Base-by-base conservation (phyloP, 2,329 filamentous ascomycete species). In the Fusarium denticulatum region DNA sequence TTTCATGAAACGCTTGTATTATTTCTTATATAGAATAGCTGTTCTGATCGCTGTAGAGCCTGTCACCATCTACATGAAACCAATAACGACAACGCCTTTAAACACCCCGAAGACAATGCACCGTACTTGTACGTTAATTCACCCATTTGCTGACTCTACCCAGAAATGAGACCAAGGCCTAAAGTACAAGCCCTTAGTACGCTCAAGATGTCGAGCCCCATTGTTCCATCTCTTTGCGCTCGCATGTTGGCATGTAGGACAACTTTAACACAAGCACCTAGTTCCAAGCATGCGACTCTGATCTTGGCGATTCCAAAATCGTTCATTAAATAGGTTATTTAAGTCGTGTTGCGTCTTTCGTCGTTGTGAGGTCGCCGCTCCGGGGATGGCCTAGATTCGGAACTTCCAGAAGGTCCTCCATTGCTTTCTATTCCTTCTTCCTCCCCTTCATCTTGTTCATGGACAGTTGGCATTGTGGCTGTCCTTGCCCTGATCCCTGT, bases 41-140 rank as follows among this genome's bases (percentile, higher is more conserved):
- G 34, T 55, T 55, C 36, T 45, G 45, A 53, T 53, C 55, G 43
- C 67, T 57, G 36, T 39, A 60, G 60, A 62, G 53, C 52, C 50
- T 43, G 37, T 57, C 47, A 57, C 58, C 66, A 56, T 73, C 73
- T 76, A 76, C 61, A 49, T 58, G 43, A 37, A 53, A 57, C 65
- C 58, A 66, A 64, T 47, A 52, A 58, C 43, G n/a, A 18, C n/a
- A 62, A 68, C 65, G 55, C 65, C 65, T 45, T 28, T 55, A 60
- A 63, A 57, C 47, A 60, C 58, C 63, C 50, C 67, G 43, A 45
- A 47, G 62, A 47, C 30, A 69, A 71, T 34, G 36, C 69, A 50
- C 72, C 63, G 37, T 65, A 36, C 58, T 43, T 32, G 28, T 59
- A 69, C 58, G 40, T 52, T 22, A 39, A 49, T 60, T 50, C 34